A percentile compares a stretch with the other conserved stretches of the same genome.
Evolutionary conservation across 805 yeast genomes (phyloP).

Genomic region (Nakazawaea pomicola): DNA sequence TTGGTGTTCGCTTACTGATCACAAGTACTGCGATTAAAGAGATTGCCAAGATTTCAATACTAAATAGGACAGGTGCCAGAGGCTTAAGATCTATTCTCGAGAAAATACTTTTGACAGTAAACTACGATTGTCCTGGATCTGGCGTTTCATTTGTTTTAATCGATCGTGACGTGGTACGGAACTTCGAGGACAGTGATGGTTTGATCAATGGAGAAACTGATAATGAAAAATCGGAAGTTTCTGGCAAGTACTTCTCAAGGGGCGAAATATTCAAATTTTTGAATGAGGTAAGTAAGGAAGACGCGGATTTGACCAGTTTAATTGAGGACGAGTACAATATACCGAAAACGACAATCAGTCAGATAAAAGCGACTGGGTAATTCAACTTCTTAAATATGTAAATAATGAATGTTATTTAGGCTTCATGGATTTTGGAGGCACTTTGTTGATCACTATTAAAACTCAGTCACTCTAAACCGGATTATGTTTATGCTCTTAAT

Average conservation of each 20-base stretch:
- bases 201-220: slow-evolving; percentile 13
- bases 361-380: slow-evolving; percentile 11
- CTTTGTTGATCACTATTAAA: too few relatives aligned
- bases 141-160: slow-evolving; percentile 46
- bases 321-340: slow-evolving; percentile 27
- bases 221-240: slow-evolving; percentile 13
- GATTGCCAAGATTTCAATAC: slow-evolving; percentile 43
- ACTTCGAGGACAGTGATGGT: slow-evolving; percentile 29
- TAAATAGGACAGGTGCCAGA: slow-evolving; percentile 58
- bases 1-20: slow-evolving; percentile 45
- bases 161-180: slow-evolving; percentile 37
- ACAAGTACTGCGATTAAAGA: slow-evolving; percentile 42
- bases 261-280: slow-evolving; percentile 38
- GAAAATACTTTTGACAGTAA: slow-evolving; percentile 42
- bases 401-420: too few relatives aligned
- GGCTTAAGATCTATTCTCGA: slow-evolving; percentile 55
- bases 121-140: slow-evolving; percentile 58
- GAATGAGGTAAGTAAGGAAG: slow-evolving; percentile 37
- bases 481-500: too few relatives aligned
- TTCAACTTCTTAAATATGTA: too few relatives aligned
- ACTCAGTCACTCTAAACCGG: too few relatives aligned
- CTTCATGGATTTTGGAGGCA: too few relatives aligned
- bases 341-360: slow-evolving; percentile 13
- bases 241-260: slow-evolving; percentile 39
- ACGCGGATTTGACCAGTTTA: slow-evolving; percentile 27